A percentile compares a stretch with the other conserved stretches of the same genome.
phyloP scores from a whole-genome alignment of 1,284 basidiomycete species.

The Golubevia pallescens region DNA sequence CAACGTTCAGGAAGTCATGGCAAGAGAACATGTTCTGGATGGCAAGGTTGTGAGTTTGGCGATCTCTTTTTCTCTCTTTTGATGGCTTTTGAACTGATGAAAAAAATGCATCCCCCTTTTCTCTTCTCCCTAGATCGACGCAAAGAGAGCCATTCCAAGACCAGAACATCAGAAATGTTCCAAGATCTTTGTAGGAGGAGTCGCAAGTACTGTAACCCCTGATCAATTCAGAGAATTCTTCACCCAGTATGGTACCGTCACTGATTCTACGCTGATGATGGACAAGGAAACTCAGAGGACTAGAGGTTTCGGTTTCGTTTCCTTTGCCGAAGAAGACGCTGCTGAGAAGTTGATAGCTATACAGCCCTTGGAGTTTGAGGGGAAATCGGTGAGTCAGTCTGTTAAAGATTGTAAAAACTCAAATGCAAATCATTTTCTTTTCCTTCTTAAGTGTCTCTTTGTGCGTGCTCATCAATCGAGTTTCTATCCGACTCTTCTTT shows the following conservation, averaged over 20 bases:
- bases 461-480: background rate
- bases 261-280: slow-evolving; percentile 60
- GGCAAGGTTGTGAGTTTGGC: slow-evolving; percentile 60
- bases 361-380: slow-evolving; percentile 48
- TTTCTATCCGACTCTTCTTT: background rate
- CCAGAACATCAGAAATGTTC: slow-evolving; percentile 29
- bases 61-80: background rate
- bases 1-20: slow-evolving; percentile 62
- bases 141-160: slow-evolving; percentile 60
- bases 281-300: slow-evolving; percentile 59
- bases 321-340: slow-evolving; percentile 49
- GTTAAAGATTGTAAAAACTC: background rate
- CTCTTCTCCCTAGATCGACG: slow-evolving; percentile 43
- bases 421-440: background rate
- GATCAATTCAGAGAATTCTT: slow-evolving; percentile 55
- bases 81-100: background rate
- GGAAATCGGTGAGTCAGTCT: slow-evolving; percentile 25
- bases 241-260: slow-evolving; percentile 44
- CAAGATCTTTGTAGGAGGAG: slow-evolving; percentile 59
- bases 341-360: slow-evolving; percentile 29
- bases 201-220: slow-evolving; percentile 44
- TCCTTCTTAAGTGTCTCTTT: too few relatives aligned
- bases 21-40: slow-evolving; percentile 59
- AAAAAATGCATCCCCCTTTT: background rate
- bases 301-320: slow-evolving; percentile 59